Percentiles rank a stretch among this genome's conserved stretches.
Conservation (phyloP, 805 yeast species). For the Torulaspora gathmanii region DNA sequence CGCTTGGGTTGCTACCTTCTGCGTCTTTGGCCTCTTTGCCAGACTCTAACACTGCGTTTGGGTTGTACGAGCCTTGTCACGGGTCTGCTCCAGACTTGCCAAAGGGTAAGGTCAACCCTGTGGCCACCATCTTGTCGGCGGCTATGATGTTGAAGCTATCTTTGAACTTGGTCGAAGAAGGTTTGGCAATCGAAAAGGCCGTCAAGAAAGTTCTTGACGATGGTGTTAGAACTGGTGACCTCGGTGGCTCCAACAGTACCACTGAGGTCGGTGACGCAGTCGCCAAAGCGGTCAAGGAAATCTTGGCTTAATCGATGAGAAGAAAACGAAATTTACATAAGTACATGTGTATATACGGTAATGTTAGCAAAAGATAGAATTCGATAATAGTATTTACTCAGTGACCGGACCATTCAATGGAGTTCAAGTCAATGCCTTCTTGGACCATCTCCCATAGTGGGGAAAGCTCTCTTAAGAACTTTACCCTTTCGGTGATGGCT, state of each 20-base stretch:
- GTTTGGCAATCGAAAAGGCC: constrained; percentile 82
- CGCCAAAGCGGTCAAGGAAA: constrained; percentile 61
- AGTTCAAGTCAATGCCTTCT: constrained; percentile 90
- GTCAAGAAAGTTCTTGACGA: constrained; percentile 75
- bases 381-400: constrained; percentile 31
- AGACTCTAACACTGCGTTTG: constrained; percentile 89
- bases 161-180: constrained; percentile 75
- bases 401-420: constrained; percentile 98
- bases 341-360: constrained; percentile 3
- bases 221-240: constrained; percentile 87
- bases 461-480: constrained; percentile 82
- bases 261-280: constrained; percentile 92
- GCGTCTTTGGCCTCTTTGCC: constrained; percentile 96
- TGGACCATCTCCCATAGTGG: constrained; percentile 99
- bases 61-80: constrained; percentile 96
- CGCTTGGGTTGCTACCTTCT: constrained; percentile 91
- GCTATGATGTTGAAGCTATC: constrained; percentile 97
- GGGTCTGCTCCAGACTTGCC: constrained; percentile 97
- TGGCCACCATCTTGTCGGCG: constrained; percentile 90
- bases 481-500: constrained; percentile 85
- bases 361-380: constrained; percentile 1
- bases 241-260: constrained; percentile 80
- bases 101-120: constrained; percentile 83
- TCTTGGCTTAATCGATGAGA: constrained; percentile 35
- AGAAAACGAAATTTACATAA: background rate